phyloP scores from a whole-genome alignment of 2,329 filamentous ascomycete genomes.

The Pseudogymnoascus sp. region DNA sequence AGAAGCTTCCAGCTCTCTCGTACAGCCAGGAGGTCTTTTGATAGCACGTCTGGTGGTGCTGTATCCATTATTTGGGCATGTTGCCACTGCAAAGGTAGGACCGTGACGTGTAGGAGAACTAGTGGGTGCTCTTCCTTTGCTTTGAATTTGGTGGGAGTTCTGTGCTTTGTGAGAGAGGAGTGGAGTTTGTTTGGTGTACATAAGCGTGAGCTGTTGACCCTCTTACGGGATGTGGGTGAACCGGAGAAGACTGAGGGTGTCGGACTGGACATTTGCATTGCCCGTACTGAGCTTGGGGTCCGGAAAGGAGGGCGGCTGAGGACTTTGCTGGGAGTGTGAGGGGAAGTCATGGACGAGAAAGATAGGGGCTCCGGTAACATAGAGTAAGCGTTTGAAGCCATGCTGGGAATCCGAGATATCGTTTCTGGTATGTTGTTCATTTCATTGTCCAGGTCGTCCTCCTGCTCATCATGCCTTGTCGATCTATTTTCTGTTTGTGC shows the following conservation, averaged over 20 bases:
- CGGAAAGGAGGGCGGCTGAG: slow-evolving; percentile 59
- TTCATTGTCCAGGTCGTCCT: slow-evolving; percentile 22
- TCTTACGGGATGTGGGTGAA: slow-evolving; percentile 45
- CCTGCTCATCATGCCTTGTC: slow-evolving; percentile 39
- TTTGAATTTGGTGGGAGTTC: slow-evolving; percentile 52
- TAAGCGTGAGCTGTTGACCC: slow-evolving; percentile 46
- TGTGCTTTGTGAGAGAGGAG: slow-evolving; percentile 18
- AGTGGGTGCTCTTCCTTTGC: slow-evolving; percentile 54
- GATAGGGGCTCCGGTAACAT: slow-evolving; percentile 13
- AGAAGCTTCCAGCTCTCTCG: slow-evolving; percentile 59
- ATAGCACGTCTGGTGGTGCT: slow-evolving; percentile 35
- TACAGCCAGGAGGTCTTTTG: slow-evolving; percentile 42
- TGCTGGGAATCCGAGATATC: slow-evolving; percentile 37
- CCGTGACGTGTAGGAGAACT: slow-evolving; percentile 69
- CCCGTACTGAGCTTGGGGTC: slow-evolving; percentile 61
- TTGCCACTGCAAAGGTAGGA: slow-evolving; percentile 61
- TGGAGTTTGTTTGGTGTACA: slow-evolving; percentile 40
- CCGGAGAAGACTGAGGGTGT: slow-evolving; percentile 46
- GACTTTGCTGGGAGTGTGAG: slow-evolving; percentile 37
- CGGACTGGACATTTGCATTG: slow-evolving; percentile 65
- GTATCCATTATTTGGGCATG: slow-evolving; percentile 52
- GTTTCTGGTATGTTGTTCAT: slow-evolving; percentile 33
- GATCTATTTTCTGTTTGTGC: slow-evolving; percentile 31
- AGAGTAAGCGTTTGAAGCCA: slow-evolving; percentile 22
- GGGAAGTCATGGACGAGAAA: slow-evolving; percentile 24